Evolutionary conservation across 2,329 filamentous ascomycete genomes (phyloP).

Genomic region (Cercospora brassicicola): DNA sequence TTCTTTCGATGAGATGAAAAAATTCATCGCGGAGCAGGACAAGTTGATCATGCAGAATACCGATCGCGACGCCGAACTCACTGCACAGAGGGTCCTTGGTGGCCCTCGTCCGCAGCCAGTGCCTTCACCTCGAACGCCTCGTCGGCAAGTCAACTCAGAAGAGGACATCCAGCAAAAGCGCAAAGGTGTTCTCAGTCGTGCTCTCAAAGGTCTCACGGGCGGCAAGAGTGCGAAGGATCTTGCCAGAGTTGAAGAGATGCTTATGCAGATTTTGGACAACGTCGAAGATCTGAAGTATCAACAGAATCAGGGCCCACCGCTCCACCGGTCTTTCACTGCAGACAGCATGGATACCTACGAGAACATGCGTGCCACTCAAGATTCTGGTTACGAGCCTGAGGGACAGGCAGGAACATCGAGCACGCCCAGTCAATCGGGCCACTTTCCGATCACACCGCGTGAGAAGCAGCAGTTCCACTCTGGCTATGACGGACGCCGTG

Average conservation of each 20-base stretch:
- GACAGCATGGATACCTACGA: conserved; percentile 67
- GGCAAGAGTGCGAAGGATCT: conserved; percentile 80
- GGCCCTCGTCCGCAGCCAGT: conserved; percentile 82
- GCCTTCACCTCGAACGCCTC: conserved; percentile 58
- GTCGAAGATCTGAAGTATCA: conserved; percentile 66
- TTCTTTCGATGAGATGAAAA: conserved; percentile 93
- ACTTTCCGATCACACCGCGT: conserved; percentile 49
- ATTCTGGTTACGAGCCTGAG: conserved; percentile 78
- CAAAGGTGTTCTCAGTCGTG: conserved; percentile 88
- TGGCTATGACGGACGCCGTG: conserved; percentile 54
- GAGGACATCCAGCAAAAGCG: conserved; percentile 71
- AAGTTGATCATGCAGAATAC: conserved; percentile 82
- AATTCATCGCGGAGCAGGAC: conserved; percentile 85
- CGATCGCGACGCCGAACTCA: conserved; percentile 84
- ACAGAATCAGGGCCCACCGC: conserved; percentile 28
- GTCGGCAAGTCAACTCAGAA: conserved; percentile 51
- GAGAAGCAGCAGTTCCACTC: conserved; percentile 47
- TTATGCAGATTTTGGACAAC: conserved; percentile 87
- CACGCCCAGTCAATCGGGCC: conserved; percentile 73
- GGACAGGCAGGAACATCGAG: conserved; percentile 74
- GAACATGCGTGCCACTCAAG: conserved; percentile 67
- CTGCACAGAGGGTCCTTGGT: conserved; percentile 76
- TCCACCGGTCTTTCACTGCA: conserved; percentile 33
- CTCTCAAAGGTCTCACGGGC: conserved; percentile 79
- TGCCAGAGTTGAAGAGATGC: conserved; percentile 48